Base-by-base conservation (phyloP, 768 basidiomycete species). In the Termitomyces sp. region DNA sequence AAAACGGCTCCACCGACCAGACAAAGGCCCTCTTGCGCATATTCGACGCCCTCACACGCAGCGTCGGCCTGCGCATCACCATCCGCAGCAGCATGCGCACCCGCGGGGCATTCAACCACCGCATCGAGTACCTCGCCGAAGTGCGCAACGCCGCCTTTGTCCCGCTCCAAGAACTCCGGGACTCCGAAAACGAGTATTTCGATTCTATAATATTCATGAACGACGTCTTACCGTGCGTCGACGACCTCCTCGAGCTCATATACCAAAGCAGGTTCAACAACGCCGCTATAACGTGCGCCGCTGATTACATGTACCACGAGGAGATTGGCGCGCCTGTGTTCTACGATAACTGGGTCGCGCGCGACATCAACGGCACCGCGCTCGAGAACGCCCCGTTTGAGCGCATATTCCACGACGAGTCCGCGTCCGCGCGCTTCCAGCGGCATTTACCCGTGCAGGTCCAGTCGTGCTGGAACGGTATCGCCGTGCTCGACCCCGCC, bases 41-140 rank as follows among this genome's bases (percentile, higher is more conserved):
- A 54, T 98, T 98, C 70, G 95, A 96, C 73, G 90, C 95, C 4
- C 81, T 99, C 52, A 93, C 93, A 1, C 81, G 89, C 46, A 87
- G 85, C 51, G 93, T 96, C 59, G 97, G 97, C 30, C 81, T 98
- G 73, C 86, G 97, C 54, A 84, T 99, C 61, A 91, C 89, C 66
- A 98, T 99, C 67, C 86, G 93, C 59, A 95, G 95, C 0, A 93
- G 89, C 11, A 90, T 88, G 78, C 88, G 97, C 61, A 95, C 91
- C 11, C 82, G 96, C 31, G 97, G 97, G 42, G 89, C 91, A 9
- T 98, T 98, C 81, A 96, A 96, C 73, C 97, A 99, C 72, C 95
- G 97, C 55, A 99, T 99, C 79, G 97, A 99, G 74, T 99, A 99
- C 76, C 88, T 99, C 54, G 97, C 97, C n/a, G 96, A 99, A 70